These are phyloP conservation scores for Talaromyces adpressus DNA, from an alignment of 495 filamentous ascomycete species.

Conservation along the genomic window DNA sequence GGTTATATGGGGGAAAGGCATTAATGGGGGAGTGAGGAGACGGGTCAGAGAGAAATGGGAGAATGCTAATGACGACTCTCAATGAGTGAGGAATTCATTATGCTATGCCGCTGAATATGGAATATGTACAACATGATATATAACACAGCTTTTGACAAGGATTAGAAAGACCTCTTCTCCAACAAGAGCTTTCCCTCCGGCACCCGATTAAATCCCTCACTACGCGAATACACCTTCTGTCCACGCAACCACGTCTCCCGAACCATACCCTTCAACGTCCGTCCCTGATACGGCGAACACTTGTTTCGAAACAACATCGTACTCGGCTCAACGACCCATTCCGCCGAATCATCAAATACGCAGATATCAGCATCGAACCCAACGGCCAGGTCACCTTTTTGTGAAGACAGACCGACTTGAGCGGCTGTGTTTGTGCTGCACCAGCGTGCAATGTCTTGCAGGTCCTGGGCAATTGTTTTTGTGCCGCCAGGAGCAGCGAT, in stretches of 20 bases:
- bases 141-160: not conserved
- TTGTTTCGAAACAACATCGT: slow-evolving; percentile 94
- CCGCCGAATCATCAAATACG: slow-evolving; percentile 79
- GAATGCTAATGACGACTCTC: slow-evolving; percentile 14
- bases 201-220: slow-evolving; percentile 54
- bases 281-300: slow-evolving; percentile 87
- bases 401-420: slow-evolving; percentile 79
- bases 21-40: slow-evolving; percentile 39
- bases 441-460: slow-evolving; percentile 75
- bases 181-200: slow-evolving; percentile 56
- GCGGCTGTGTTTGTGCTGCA: slow-evolving; percentile 82
- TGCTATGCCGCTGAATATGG: not conserved
- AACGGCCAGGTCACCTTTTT: slow-evolving; percentile 74
- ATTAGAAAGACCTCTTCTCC: slow-evolving; percentile 44
- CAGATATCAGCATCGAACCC: slow-evolving; percentile 91
- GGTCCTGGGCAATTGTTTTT: slow-evolving; percentile 23
- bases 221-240: slow-evolving; percentile 59
- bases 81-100: not conserved
- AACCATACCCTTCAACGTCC: slow-evolving; percentile 70
- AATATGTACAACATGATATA: not conserved
- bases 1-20: slow-evolving; percentile 41
- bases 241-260: slow-evolving; percentile 88
- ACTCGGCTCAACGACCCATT: slow-evolving; percentile 60
- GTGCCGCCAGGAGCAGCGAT: slow-evolving; percentile 32
- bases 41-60: slow-evolving; percentile 40